Base-by-base conservation (phyloP, 495 filamentous ascomycete genomes). In the Penicillium antarcticum region DNA sequence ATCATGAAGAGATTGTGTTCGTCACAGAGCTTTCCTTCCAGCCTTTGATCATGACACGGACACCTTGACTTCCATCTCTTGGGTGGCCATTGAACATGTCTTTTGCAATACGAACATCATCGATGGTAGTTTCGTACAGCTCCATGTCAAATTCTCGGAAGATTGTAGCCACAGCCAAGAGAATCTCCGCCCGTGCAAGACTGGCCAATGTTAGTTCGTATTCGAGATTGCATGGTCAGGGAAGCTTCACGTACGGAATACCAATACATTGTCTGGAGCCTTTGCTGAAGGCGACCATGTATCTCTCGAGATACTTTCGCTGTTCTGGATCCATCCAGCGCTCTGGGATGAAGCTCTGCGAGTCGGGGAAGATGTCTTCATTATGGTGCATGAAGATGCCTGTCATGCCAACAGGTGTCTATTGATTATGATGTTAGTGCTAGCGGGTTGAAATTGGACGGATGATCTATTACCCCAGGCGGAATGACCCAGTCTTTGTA, bases 201-300 rank as follows among this genome's bases (percentile, higher is more conserved):
- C 67, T 70, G 40, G 32, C 24, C 6, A 40, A 18, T n/a, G 32
- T 53, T 41, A 52, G 45, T 48, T 11, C 17, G 24, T 21, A 8
- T 1, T 16, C 39, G 2, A 7, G 19, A 11, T 5, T 9, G 17
- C 29, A 8, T 7, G 11, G 3, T 9, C 2, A 9, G 16, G 6
- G 32, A 8, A 19, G 4, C 19, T 13, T 10, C 12, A 56, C 62
- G 17, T 57, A 67, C 65, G 77, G 74, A 33, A 78, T 79, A 1
- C 77, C 81, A 23, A 84, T 53, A 45, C 80, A 83, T 17, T 60
- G 57, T 35, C 80, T 53, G 1, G 61, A 67, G 2, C 80, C 78
- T 55, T 72, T 75, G 16, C 63, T 70, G 46, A 83, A 82, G 0
- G 74, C 51, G 3, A 78, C 61, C 43, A 81, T 42, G 40, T 79